phyloP scores from a whole-genome alignment of 2,329 filamentous ascomycete species.

The Colletotrichum sp. region DNA sequence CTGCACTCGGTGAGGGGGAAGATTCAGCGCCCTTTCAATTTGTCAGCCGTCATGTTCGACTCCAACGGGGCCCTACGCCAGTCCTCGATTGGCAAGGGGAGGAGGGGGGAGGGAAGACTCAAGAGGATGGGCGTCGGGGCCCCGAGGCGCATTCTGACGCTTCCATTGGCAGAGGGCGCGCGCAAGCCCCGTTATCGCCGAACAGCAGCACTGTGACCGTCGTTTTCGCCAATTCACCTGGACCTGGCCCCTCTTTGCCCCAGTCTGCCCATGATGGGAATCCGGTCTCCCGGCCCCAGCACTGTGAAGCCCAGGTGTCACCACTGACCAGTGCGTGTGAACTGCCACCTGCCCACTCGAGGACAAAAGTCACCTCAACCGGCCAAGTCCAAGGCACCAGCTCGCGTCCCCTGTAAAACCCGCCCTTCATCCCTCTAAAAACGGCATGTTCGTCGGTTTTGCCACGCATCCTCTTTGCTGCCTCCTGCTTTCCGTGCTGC shows the following conservation, averaged over 20 bases:
- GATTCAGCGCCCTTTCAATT: conserved; percentile 22
- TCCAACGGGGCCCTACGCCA: not conserved
- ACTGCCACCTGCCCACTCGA: not conserved
- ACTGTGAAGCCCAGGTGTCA: not conserved
- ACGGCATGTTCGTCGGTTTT: not conserved
- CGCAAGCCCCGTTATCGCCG: not conserved
- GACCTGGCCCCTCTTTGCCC: not conserved
- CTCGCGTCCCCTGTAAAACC: not conserved
- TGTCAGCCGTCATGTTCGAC: conserved; percentile 16
- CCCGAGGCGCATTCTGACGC: not conserved
- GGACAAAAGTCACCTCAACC: not conserved
- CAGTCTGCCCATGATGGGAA: not conserved
- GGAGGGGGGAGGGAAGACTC: not conserved
- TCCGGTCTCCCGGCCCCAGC: not conserved
- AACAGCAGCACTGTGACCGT: not conserved
- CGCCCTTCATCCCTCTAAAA: not conserved
- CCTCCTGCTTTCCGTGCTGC: not conserved
- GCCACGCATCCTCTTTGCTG: conserved; percentile 10
- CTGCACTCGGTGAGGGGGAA: conserved; percentile 22
- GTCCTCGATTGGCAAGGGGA: not conserved
- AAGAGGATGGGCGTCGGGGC: not conserved
- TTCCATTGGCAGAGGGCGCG: conserved; percentile 9
- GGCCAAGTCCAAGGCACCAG: not conserved
- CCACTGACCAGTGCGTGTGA: not conserved
- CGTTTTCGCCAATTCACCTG: conserved; percentile 4